Evolutionary conservation across 768 basidiomycete species (phyloP).

Genomic region (Mycena rosella): DNA sequence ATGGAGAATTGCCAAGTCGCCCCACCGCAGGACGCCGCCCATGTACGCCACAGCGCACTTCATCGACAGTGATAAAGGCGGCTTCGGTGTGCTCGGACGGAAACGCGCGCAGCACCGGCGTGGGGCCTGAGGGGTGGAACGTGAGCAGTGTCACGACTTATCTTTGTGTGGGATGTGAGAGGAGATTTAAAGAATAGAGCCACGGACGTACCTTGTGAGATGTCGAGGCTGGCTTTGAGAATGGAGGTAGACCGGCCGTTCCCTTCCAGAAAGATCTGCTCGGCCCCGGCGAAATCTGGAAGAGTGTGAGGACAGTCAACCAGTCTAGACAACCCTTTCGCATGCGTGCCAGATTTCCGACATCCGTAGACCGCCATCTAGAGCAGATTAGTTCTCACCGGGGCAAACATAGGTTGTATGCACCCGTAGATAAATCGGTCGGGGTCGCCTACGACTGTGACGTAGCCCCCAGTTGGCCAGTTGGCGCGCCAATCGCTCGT

Average conservation of each 20-base stretch:
- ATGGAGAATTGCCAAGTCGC: slow-evolving; percentile 90
- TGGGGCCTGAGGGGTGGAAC: slow-evolving; percentile 71
- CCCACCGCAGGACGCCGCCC: slow-evolving; percentile 77
- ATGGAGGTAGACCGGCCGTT: slow-evolving; percentile 91
- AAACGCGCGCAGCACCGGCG: slow-evolving; percentile 69
- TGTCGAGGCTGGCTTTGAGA: slow-evolving; percentile 76
- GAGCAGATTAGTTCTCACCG: neutral
- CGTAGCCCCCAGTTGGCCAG: slow-evolving; percentile 55
- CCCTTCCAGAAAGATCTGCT: slow-evolving; percentile 83
- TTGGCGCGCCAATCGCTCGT: slow-evolving; percentile 73
- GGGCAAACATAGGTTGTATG: neutral
- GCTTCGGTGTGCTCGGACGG: slow-evolving; percentile 74
- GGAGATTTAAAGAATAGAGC: no score
- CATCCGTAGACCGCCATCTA: slow-evolving; percentile 83
- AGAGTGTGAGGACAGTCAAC: slow-evolving; percentile 7
- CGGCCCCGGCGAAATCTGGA: slow-evolving; percentile 73
- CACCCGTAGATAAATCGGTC: slow-evolving; percentile 76
- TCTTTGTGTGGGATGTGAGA: no score
- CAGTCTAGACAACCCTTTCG: slow-evolving; percentile 57
- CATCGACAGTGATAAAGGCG: slow-evolving; percentile 79
- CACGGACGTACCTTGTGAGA: no score
- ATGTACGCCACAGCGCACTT: slow-evolving; percentile 80
- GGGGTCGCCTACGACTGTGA: slow-evolving; percentile 91
- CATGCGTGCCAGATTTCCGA: slow-evolving; percentile 83
- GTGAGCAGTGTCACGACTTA: slow-evolving; percentile 78